phyloP scores from a whole-genome alignment of 2,329 filamentous ascomycete genomes.

The Trichoderma sp. region DNA sequence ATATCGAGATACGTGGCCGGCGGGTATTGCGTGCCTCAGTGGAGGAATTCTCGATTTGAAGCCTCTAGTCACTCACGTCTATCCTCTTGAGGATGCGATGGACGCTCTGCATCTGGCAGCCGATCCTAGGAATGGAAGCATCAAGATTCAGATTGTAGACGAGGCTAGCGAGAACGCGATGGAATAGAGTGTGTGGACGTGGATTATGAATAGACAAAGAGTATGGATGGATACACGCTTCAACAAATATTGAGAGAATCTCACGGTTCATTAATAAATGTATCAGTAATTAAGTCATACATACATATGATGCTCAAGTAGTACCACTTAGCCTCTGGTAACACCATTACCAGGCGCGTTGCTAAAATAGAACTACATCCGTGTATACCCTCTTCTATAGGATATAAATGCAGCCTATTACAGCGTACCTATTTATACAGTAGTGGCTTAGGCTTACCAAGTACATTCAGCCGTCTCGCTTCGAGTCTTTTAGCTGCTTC shows the following conservation, averaged over 20 bases:
- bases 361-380: not conserved
- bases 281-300: not conserved
- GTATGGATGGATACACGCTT: not conserved
- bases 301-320: not conserved
- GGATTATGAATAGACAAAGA: not conserved
- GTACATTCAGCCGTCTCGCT: not conserved
- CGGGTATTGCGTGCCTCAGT: constrained; percentile 2
- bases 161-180: not conserved
- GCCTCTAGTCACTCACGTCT: constrained; percentile 2
- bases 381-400: not conserved
- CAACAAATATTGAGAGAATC: not conserved
- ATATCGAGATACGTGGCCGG: constrained; percentile 9
- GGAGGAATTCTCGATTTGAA: constrained; percentile 6
- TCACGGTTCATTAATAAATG: not conserved
- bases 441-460: not conserved
- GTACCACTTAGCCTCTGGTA: not conserved
- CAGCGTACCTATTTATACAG: not conserved
- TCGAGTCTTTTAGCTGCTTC: not conserved
- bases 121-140: constrained; percentile 1
- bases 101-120: not conserved
- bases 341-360: not conserved
- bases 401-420: not conserved
- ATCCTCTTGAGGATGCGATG: not conserved
- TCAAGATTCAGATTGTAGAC: constrained; percentile 12
- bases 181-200: not conserved